Evolutionary conservation across 2,329 filamentous ascomycete species (phyloP).

Genomic region (Exophiala lecanii-corni): DNA sequence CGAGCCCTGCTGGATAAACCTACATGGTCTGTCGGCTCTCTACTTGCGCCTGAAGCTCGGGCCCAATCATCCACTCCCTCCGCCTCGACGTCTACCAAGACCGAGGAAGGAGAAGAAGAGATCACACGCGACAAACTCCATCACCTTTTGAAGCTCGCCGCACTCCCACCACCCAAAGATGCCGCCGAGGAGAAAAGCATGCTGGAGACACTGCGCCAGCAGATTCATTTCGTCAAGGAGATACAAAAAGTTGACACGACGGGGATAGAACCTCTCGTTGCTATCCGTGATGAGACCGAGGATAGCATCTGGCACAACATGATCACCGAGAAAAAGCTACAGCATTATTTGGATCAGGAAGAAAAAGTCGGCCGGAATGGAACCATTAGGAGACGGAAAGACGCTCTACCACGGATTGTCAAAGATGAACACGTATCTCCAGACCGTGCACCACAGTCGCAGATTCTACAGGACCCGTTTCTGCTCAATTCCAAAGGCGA

Average conservation of each 20-base stretch:
- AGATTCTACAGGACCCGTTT: constrained; percentile 67
- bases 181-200: constrained; percentile 63
- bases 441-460: constrained; percentile 33
- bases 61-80: background rate
- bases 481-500: constrained; percentile 49
- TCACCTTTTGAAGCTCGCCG: constrained; percentile 84
- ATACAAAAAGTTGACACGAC: constrained; percentile 75
- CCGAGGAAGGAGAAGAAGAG: constrained; percentile 26
- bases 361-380: constrained; percentile 37
- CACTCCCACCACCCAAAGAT: constrained; percentile 64
- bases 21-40: constrained; percentile 76
- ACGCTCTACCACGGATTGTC: constrained; percentile 13
- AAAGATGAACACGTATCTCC: background rate
- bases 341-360: constrained; percentile 37
- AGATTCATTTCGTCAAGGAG: constrained; percentile 85
- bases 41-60: constrained; percentile 50
- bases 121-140: constrained; percentile 66
- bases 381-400: constrained; percentile 46
- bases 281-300: constrained; percentile 68
- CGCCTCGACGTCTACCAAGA: constrained; percentile 20
- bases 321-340: constrained; percentile 36
- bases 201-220: constrained; percentile 69
- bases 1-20: constrained; percentile 59
- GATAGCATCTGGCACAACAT: constrained; percentile 37
- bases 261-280: constrained; percentile 67